These are phyloP conservation scores for Glarea lozoyensis DNA, from an alignment of 495 filamentous ascomycete genomes.

Conservation along the genomic window DNA sequence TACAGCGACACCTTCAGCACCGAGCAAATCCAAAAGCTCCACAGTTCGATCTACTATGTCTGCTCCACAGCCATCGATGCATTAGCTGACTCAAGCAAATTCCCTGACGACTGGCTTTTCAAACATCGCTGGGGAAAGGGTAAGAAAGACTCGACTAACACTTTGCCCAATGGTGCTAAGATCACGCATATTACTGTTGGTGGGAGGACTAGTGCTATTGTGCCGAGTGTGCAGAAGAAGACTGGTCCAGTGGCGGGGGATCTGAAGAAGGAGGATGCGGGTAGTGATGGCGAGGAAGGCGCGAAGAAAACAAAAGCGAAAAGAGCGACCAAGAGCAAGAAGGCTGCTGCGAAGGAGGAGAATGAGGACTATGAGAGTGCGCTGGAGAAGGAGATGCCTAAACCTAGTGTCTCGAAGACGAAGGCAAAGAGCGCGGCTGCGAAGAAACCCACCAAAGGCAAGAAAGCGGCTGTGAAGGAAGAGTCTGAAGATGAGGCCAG, in stretches of 20 bases:
- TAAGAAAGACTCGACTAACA: constrained; percentile 57
- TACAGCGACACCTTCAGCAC: constrained; percentile 75
- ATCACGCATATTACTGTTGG: constrained; percentile 80
- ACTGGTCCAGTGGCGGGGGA: constrained; percentile 19
- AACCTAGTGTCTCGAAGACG: too few species aligned
- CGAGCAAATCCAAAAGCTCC: constrained; percentile 60
- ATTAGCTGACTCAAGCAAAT: constrained; percentile 71
- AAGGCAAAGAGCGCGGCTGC: too few species aligned
- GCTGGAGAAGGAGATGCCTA: too few species aligned
- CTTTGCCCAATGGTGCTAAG: constrained; percentile 73
- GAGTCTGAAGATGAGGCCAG: too few species aligned
- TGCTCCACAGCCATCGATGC: constrained; percentile 70
- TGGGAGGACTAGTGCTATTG: constrained; percentile 79
- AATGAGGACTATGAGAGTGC: constrained; percentile 4
- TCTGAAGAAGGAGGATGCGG: constrained; percentile 14
- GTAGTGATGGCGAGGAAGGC: constrained; percentile 27
- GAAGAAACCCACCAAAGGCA: too few species aligned
- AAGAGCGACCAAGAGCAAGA: constrained; percentile 11
- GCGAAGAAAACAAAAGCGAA: constrained; percentile 25
- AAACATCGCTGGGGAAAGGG: constrained; percentile 87
- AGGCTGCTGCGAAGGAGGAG: neutral
- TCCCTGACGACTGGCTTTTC: constrained; percentile 89
- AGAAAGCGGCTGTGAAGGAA: too few species aligned
- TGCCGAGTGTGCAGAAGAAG: constrained; percentile 81
- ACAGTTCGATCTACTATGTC: constrained; percentile 67